Percentiles rank a stretch among this genome's conserved stretches.
phyloP scores from a whole-genome alignment of 164 flowering plant species.

The Piper longum region DNA sequence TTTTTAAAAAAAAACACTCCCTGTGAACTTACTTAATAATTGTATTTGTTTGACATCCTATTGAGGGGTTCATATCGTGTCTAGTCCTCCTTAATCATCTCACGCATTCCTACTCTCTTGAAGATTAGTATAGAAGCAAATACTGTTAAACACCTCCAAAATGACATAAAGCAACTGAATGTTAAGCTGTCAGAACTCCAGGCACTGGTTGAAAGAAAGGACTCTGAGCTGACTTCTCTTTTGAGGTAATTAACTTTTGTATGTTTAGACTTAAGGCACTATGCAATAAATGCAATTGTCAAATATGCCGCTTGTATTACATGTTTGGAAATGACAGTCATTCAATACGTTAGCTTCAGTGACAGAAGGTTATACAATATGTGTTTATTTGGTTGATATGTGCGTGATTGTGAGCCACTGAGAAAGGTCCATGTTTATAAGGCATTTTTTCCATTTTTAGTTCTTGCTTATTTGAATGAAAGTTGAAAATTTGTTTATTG shows the following conservation, averaged over 20 bases:
- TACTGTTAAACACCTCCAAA: conserved; percentile 57
- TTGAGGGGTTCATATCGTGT: background rate
- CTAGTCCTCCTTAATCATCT: conserved; percentile 37
- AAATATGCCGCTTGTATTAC: too few species aligned
- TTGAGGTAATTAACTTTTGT: conserved; percentile 32
- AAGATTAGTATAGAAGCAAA: conserved; percentile 72
- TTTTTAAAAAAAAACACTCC: too few species aligned
- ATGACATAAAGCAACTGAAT: conserved; percentile 74
- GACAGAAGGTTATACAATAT: too few species aligned
- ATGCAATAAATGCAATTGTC: background rate
- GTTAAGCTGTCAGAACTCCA: conserved; percentile 60
- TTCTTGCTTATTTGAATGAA: too few species aligned
- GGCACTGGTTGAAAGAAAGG: conserved; percentile 69
- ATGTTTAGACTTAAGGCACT: background rate
- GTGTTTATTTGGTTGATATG: too few species aligned
- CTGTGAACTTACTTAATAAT: background rate
- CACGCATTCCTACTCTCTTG: conserved; percentile 75
- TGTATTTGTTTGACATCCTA: background rate
- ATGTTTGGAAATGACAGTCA: too few species aligned
- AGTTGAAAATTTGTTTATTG: too few species aligned
- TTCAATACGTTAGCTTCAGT: too few species aligned
- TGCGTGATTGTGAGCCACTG: too few species aligned
- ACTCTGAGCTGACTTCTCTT: conserved; percentile 40
- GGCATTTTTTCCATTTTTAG: too few species aligned
- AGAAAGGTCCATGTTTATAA: too few species aligned